Conservation (phyloP, 768 basidiomycete species). For the Termitomyces sp. region DNA sequence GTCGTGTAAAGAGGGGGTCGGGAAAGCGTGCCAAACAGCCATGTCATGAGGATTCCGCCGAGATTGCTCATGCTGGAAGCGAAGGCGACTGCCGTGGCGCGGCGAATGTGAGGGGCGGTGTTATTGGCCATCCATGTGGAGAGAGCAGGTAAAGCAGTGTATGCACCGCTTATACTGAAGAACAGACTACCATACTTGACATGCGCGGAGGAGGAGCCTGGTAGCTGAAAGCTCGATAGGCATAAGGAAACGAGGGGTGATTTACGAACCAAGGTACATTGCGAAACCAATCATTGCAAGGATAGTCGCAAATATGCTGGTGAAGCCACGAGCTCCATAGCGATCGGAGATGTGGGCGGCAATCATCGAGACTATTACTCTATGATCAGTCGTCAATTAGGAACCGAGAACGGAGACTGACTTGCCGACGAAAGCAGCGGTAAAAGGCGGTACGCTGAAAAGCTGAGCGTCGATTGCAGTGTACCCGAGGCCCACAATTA, state of each 20-base stretch:
- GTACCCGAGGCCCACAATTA: constrained; percentile 40
- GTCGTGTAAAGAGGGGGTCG: constrained; percentile 42
- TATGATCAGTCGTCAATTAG: not conserved
- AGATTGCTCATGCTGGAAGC: constrained; percentile 53
- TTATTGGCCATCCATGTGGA: constrained; percentile 62
- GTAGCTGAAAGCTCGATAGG: not conserved
- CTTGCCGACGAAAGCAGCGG: constrained; percentile 41
- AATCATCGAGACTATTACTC: constrained; percentile 24
- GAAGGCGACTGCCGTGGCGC: constrained; percentile 55
- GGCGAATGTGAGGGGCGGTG: constrained; percentile 46
- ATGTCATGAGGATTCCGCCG: constrained; percentile 56
- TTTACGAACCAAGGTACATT: constrained; percentile 44
- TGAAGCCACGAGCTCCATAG: constrained; percentile 44
- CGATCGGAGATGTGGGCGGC: constrained; percentile 47
- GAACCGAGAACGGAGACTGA: not conserved
- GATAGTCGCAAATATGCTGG: constrained; percentile 37
- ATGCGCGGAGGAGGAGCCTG: constrained; percentile 30
- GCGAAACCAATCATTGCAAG: constrained; percentile 44
- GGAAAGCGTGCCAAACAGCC: constrained; percentile 50
- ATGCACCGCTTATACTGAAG: constrained; percentile 48
- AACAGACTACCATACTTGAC: constrained; percentile 53
- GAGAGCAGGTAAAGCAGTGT: constrained; percentile 45
- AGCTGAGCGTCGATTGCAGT: constrained; percentile 50
- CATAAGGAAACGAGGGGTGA: not conserved
- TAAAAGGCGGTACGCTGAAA: constrained; percentile 56